Base-by-base conservation (phyloP, 2,329 filamentous ascomycete species). In the Fonsecaea monophora region DNA sequence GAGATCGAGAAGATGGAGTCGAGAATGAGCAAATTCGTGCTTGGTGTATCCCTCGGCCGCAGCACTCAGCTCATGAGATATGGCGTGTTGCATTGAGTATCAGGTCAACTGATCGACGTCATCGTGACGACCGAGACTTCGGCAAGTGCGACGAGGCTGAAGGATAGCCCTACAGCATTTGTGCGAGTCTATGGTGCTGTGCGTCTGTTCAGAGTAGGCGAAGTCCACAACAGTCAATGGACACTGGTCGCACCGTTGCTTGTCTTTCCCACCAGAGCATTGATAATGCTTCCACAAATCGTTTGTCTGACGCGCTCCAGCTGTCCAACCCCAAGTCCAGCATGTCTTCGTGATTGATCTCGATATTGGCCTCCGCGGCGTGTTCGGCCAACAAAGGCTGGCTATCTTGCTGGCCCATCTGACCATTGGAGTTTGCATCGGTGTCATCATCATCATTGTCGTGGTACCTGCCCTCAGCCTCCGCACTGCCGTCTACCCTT, bases 181-280 rank as follows among this genome's bases (percentile, higher is more conserved):
- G 48, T 4, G 25, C 25, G 25, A 8, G 32, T 3, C 18, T 30
- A 8, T 9, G 18, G 21, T 25, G 3, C 18, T 2, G 10, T 18
- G 18, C 13, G 2, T 30, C 7, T 7, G 40, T 13, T 50, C 35
- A 82, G 65, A 82, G 70, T 57, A 84, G 77, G 13, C 79, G 78
- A 57, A 84, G 76, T 34, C 82, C 82, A 73, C 82, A 84, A 66
- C 82, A 84, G 65, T 79, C 77, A 58, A 84, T 79, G 32, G 77
- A 76, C 18, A 77, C 78, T 42, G 78, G 78, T 63, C 81, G 77
- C 25, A 84, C 79, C 54, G 76, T 71, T 7, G 80, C 81, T 40
- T 77, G 75, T 18, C 81, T 75, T 21, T 77, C 77, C 80, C 80
- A 84, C 79, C 82, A 84, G 1, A 81, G 72, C 13, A 68, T 69